A percentile compares a stretch with the other conserved stretches of the same genome.
Evolutionary conservation across 805 yeast species (phyloP).

Genomic region (Pichia scutulata): DNA sequence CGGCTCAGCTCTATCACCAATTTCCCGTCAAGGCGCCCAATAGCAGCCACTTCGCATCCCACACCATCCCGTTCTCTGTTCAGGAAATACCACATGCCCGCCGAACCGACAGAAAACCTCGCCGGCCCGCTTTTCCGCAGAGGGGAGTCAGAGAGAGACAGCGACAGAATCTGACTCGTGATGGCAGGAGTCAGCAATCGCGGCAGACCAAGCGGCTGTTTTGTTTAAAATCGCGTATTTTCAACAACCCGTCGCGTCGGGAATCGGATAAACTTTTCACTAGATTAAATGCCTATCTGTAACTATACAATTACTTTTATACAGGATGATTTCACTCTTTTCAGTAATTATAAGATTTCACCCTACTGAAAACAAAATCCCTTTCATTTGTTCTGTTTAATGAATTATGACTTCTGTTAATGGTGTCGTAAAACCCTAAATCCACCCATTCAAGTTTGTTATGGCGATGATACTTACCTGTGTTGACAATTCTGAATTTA

Average conservation of each 20-base stretch:
- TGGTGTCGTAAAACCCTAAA: slow-evolving; percentile 40
- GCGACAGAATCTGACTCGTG: not conserved
- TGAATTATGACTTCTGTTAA: slow-evolving; percentile 14
- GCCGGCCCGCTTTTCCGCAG: not conserved
- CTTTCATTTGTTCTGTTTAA: slow-evolving; percentile 65
- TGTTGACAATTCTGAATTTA: slow-evolving; percentile 47
- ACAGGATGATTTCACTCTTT: not conserved
- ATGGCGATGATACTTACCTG: slow-evolving; percentile 53
- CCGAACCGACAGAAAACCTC: not conserved
- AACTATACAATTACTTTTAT: too few species aligned
- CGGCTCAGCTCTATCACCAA: not conserved
- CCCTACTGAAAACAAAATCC: slow-evolving; percentile 70
- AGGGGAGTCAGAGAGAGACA: not conserved
- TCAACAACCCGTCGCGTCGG: not conserved
- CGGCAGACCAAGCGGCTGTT: too few species aligned
- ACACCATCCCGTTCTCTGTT: not conserved
- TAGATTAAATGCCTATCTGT: too few species aligned
- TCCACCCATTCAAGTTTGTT: slow-evolving; percentile 66
- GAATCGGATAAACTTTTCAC: not conserved
- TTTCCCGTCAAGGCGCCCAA: not conserved
- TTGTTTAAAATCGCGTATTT: too few species aligned
- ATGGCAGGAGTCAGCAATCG: not conserved
- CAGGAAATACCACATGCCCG: not conserved
- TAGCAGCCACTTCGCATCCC: slow-evolving; percentile 1
- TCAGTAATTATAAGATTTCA: slow-evolving; percentile 24